Evolutionary conservation across 176 grass and related monocot genomes (phyloP).

Genomic region (Olyra latifolia): DNA sequence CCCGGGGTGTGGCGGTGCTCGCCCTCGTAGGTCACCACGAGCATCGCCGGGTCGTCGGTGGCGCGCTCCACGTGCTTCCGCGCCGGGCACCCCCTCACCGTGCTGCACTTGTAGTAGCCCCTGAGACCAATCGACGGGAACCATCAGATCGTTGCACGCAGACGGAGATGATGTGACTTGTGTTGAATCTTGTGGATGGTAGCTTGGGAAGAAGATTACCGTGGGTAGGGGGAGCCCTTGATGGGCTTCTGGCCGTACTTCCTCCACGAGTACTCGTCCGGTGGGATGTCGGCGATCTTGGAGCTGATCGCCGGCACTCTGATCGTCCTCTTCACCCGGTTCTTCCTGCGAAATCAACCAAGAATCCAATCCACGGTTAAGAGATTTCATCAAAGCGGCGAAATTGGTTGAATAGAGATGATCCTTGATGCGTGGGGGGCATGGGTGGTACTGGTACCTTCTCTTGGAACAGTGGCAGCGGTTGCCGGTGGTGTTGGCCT

Average conservation of each 20-base stretch:
- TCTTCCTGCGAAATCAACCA: conserved; percentile 42
- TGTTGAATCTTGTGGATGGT: background rate
- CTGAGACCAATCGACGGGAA: background rate
- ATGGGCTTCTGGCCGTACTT: conserved; percentile 99
- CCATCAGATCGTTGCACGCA: background rate
- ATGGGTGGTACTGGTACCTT: conserved; percentile 38
- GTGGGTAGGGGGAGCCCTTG: conserved; percentile 90
- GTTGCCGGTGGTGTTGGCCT: conserved; percentile 48
- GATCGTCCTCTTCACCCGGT: conserved; percentile 69
- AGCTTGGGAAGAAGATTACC: conserved; percentile 41
- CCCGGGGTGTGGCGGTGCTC: conserved; percentile 76
- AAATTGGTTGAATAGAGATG: background rate
- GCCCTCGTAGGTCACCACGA: conserved; percentile 93
- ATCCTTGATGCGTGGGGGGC: background rate
- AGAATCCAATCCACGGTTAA: background rate
- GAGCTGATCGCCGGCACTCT: conserved; percentile 85
- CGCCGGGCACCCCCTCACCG: conserved; percentile 68
- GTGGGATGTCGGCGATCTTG: conserved; percentile 84
- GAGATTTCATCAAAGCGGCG: background rate
- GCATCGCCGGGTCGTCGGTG: conserved; percentile 86
- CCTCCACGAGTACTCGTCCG: conserved; percentile 96
- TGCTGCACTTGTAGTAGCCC: conserved; percentile 99
- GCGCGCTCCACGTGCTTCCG: conserved; percentile 98
- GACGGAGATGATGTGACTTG: too few species aligned
- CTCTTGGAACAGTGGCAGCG: conserved; percentile 91